Conservation (phyloP, 139 green algal genomes). For the Chlorella ohadii region DNA sequence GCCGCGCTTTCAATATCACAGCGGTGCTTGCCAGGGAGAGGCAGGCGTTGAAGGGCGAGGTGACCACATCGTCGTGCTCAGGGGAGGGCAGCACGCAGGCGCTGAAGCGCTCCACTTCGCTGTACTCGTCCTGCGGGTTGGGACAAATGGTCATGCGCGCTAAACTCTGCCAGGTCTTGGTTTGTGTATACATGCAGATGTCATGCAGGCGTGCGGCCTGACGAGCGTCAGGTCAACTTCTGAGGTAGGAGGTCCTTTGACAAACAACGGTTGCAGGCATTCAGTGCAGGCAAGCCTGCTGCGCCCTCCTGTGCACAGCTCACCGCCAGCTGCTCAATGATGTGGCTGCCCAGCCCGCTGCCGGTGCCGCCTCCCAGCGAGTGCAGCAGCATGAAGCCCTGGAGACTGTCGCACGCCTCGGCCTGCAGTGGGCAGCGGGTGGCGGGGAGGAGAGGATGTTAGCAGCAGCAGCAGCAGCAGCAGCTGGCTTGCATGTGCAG, state of each 20-base stretch:
- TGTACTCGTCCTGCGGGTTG: constrained; percentile 73
- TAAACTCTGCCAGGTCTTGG: no score
- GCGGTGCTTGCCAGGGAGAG: constrained; percentile 67
- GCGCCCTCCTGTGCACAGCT: background rate
- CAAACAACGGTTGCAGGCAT: no score
- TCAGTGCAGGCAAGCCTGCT: no score
- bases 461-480: no score
- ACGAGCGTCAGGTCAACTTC: no score
- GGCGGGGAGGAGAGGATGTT: no score
- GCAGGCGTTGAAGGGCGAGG: constrained; percentile 88
- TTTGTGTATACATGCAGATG: no score
- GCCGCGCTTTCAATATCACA: no score
- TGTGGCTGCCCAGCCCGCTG: constrained; percentile 81
- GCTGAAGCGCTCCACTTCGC: constrained; percentile 76
- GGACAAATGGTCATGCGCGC: no score
- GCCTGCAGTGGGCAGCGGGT: constrained; percentile 23
- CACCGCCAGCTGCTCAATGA: constrained; percentile 77
- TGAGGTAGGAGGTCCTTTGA: no score
- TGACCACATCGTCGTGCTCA: constrained; percentile 83
- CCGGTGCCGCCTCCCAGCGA: constrained; percentile 86
- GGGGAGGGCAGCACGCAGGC: constrained; percentile 78
- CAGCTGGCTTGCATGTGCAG: no score
- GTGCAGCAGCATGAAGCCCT: constrained; percentile 78
- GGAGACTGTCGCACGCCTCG: constrained; percentile 77
- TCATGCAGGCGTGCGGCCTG: no score